These are phyloP conservation scores for Penicillium subrubescens DNA, from an alignment of 495 filamentous ascomycete genomes.

Conservation along the genomic window DNA sequence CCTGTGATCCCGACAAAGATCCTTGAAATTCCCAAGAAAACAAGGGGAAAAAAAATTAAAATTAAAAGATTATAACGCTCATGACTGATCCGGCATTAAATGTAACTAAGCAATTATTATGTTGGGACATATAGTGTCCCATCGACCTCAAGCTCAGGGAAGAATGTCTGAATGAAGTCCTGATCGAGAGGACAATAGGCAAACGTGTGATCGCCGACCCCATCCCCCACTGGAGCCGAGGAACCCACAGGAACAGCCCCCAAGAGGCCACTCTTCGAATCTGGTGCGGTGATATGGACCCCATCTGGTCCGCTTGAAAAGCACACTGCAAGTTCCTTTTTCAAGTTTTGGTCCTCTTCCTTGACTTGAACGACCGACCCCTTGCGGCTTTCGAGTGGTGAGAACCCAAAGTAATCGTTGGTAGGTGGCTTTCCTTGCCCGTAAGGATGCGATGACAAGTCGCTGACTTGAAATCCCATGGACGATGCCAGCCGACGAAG, in stretches of 20 bases:
- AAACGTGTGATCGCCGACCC: background rate
- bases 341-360: background rate
- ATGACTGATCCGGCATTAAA: background rate
- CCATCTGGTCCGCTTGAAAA: background rate
- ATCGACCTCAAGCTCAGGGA: background rate
- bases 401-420: background rate
- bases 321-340: background rate
- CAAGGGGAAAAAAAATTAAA: no score
- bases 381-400: background rate
- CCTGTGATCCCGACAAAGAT: no score
- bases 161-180: slow-evolving; percentile 1
- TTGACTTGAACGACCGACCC: background rate
- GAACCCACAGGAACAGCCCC: background rate
- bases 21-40: no score
- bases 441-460: background rate
- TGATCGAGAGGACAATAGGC: background rate
- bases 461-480: background rate
- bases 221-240: background rate
- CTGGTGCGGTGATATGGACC: background rate
- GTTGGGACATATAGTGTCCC: background rate
- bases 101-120: background rate
- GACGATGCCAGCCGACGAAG: background rate
- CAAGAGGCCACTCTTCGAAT: background rate
- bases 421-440: background rate
- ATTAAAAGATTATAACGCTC: no score